Conservation (phyloP, 116 monocot genomes). For the Papilionanthe hybrid region DNA sequence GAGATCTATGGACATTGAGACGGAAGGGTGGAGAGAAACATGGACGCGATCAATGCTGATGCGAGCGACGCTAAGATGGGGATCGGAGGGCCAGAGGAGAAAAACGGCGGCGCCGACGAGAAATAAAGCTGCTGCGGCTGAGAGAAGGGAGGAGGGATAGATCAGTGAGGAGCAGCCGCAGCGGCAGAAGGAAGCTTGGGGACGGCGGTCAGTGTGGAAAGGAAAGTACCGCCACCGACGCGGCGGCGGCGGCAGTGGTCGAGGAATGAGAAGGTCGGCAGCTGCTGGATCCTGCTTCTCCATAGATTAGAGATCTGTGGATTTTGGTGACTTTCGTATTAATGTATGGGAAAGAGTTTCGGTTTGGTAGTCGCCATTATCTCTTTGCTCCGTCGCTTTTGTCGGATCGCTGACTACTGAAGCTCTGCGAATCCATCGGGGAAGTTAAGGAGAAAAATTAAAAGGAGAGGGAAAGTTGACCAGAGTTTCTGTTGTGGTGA, state of each 20-base stretch:
- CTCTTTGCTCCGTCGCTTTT: too few species aligned
- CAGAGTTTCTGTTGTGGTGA: too few species aligned
- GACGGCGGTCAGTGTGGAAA: conserved; percentile 13
- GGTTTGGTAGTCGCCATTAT: too few species aligned
- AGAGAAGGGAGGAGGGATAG: conserved; percentile 39
- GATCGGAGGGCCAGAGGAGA: conserved; percentile 74
- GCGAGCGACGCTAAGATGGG: conserved; percentile 46
- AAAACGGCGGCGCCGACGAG: conserved; percentile 29
- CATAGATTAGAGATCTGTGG: not conserved
- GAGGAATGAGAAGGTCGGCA: not conserved
- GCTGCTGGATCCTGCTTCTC: not conserved
- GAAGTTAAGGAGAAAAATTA: too few species aligned
- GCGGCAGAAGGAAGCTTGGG: conserved; percentile 10
- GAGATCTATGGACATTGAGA: conserved; percentile 41
- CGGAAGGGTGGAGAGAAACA: conserved; percentile 19
- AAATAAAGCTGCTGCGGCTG: conserved; percentile 12
- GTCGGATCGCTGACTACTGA: too few species aligned
- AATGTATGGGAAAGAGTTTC: too few species aligned
- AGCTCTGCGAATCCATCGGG: too few species aligned
- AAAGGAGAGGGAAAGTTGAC: too few species aligned
- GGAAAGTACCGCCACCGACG: not conserved
- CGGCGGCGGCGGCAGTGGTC: not conserved
- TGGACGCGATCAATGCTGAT: conserved; percentile 41
- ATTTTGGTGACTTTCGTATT: not conserved
- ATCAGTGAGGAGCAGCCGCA: conserved; percentile 15